Conservation (phyloP, 805 yeast genomes). For the Saccharomycopsis fibuligera region DNA sequence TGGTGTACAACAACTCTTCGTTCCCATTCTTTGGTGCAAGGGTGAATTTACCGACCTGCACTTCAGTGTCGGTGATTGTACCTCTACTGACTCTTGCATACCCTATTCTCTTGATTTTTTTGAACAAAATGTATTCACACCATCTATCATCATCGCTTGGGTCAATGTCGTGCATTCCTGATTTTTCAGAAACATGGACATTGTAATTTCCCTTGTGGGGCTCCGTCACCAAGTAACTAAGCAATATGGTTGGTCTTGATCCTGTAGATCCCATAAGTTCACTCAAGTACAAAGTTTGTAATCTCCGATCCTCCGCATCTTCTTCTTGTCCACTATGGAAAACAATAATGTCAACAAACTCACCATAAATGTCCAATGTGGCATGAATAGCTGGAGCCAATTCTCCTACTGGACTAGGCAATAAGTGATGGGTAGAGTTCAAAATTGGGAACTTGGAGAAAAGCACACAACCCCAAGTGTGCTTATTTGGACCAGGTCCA, state of each 20-base stretch:
- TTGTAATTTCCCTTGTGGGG: conserved; percentile 89
- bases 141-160: conserved; percentile 93
- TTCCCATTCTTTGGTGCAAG: conserved; percentile 33
- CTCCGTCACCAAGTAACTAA: conserved; percentile 85
- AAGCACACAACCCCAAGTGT: conserved; percentile 96
- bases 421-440: conserved; percentile 80
- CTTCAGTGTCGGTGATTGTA: conserved; percentile 93
- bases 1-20: conserved; percentile 40
- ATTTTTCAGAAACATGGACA: conserved; percentile 75
- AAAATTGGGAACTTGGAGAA: conserved; percentile 91
- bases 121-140: conserved; percentile 94
- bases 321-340: conserved; percentile 99
- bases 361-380: conserved; percentile 85
- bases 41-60: conserved; percentile 89
- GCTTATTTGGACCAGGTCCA: conserved; percentile 97
- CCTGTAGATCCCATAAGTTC: conserved; percentile 78
- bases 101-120: conserved; percentile 78
- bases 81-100: conserved; percentile 92
- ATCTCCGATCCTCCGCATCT: conserved; percentile 86
- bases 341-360: conserved; percentile 82
- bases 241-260: conserved; percentile 75
- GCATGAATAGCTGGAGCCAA: conserved; percentile 98
- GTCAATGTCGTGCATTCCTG: conserved; percentile 92
- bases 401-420: conserved; percentile 97
- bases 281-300: conserved; percentile 72